phyloP scores from a whole-genome alignment of 192 early-diverging fungal genomes.

The Haplosporangium gracile region DNA sequence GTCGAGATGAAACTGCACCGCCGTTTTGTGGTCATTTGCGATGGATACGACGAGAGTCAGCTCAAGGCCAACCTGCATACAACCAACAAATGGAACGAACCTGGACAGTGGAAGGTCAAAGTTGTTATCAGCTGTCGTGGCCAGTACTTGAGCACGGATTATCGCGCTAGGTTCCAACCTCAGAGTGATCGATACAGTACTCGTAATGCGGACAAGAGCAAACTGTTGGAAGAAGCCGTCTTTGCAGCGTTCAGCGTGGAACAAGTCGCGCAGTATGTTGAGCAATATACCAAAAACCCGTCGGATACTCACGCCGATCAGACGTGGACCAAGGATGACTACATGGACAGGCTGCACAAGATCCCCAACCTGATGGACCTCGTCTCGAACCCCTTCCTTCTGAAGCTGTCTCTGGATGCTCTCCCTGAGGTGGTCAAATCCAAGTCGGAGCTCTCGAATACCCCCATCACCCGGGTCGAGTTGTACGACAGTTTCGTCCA shows the following conservation, averaged over 20 bases:
- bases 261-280: not conserved
- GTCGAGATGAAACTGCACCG: not conserved
- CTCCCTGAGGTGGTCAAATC: conserved; percentile 4
- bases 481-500: conserved; percentile 11
- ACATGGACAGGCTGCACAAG: not conserved
- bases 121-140: conserved; percentile 7
- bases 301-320: not conserved
- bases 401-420: conserved; percentile 4
- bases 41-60: conserved; percentile 15
- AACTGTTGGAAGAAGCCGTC: not conserved
- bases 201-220: no score
- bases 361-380: conserved; percentile 18
- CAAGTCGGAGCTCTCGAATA: not conserved
- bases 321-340: not conserved
- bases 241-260: not conserved
- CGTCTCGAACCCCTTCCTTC: conserved; percentile 25
- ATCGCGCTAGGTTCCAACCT: not conserved
- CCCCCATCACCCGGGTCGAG: conserved; percentile 5
- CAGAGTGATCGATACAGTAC: not conserved
- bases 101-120: conserved; percentile 15
- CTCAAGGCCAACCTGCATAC: not conserved
- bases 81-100: not conserved
- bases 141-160: not conserved
- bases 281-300: not conserved
- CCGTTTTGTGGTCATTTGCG: conserved; percentile 3